Conservation (phyloP, 176 grass and related monocot species). For the Ananas comosus region DNA sequence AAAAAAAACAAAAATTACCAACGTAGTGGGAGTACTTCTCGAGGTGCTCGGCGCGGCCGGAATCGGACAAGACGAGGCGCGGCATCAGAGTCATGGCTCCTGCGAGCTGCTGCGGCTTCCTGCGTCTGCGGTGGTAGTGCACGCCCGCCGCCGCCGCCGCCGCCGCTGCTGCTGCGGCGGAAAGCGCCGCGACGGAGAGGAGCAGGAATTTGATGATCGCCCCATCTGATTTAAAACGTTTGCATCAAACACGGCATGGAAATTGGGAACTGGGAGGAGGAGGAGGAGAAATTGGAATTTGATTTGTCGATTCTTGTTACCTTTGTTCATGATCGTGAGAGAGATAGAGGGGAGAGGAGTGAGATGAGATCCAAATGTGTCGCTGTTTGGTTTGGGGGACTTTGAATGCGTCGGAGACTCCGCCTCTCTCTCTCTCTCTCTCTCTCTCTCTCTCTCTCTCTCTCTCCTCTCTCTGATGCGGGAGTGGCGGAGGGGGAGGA, state of each 20-base stretch:
- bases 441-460: too few relatives aligned
- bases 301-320: background rate
- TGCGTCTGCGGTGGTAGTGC: background rate
- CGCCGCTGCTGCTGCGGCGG: background rate
- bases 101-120: background rate
- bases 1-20: constrained; percentile 26
- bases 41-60: constrained; percentile 43
- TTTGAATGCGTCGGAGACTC: too few relatives aligned
- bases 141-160: background rate
- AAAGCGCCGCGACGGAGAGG: background rate
- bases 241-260: too few relatives aligned
- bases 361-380: background rate
- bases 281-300: background rate
- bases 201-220: background rate
- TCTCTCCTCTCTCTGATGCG: too few relatives aligned
- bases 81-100: constrained; percentile 29
- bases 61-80: constrained; percentile 30
- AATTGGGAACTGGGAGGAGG: background rate
- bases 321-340: background rate
- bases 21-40: constrained; percentile 78
- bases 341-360: background rate
- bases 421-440: too few relatives aligned
- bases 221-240: background rate
- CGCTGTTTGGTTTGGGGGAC: background rate
- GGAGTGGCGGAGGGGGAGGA: too few relatives aligned